Base-by-base conservation (phyloP, 768 basidiomycete genomes). In the Tylopilus rubrobrunneus region DNA sequence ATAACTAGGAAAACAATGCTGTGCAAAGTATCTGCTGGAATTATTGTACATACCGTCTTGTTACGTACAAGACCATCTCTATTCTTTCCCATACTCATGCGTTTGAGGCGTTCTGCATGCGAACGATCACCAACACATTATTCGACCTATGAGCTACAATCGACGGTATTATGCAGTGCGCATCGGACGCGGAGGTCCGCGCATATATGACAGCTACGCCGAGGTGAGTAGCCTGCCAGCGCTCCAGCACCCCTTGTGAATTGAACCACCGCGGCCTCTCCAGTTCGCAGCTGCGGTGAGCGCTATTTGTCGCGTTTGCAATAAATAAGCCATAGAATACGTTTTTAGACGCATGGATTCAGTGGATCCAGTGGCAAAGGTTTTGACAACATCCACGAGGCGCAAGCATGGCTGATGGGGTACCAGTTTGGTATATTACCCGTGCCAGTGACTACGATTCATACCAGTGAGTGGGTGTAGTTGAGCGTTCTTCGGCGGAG, bases 91-190 rank as follows among this genome's bases (percentile, higher is more conserved):
- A 15, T 37, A 15, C 36, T 15, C 33, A 17, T 17, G 36, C 5
- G 36, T 37, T 17, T 37, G 36, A 17, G 17, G 15, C 36, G 17
- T 37, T 17, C 14, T 37, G 36, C 36, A 17, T 37, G 17, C 7
- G 7, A 7, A 25, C 10, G 31, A 11, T 37, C 36, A 17, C 14
- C 17, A 37, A 15, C 36, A 15, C 15, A 37, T 25, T 37, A 14
- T n/a, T 39, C 9, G n/a, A 39, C 17, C 39, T 31, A 66, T 67
- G 62, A 45, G 11, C 25, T 45, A 46, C 40, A 41, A 29, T 49
- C 63, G 59, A 52, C 64, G 62, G 21, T 74, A 69, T 51, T 73
- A 73, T 52, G 71, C 73, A 6, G 71, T 73, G 27, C 69, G 64
- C 37, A 63, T 67, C 48, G 71, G 71, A 28, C 64, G 73, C 10